Evolutionary conservation across 257 asterid species (phyloP).

Genomic region (Nicotiana undulata): DNA sequence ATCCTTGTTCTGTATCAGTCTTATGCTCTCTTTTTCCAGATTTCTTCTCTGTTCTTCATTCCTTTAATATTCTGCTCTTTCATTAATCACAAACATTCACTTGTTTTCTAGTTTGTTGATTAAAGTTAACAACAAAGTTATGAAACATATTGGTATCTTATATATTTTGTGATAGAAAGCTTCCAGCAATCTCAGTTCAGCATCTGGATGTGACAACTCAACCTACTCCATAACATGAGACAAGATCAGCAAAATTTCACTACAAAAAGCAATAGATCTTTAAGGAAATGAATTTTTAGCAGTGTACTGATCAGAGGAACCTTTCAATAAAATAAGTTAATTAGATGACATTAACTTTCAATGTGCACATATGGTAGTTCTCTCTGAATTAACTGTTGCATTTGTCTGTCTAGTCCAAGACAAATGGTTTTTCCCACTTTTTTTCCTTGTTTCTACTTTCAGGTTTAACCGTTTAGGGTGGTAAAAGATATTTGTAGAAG

Average conservation of each 20-base stretch:
- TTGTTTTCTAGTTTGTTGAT: too few species aligned
- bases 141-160: conserved; percentile 33
- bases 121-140: too few species aligned
- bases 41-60: too few species aligned
- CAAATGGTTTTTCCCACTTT: too few species aligned
- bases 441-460: background rate
- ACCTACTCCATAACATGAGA: conserved; percentile 36
- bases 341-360: background rate
- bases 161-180: conserved; percentile 70
- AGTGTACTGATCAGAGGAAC: background rate
- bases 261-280: background rate
- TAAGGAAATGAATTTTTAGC: background rate
- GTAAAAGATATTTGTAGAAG: background rate
- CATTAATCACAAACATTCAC: too few species aligned
- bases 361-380: background rate
- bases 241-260: background rate
- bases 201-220: conserved; percentile 66
- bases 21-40: too few species aligned
- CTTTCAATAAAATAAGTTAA: background rate
- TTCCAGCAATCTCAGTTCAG: conserved; percentile 71
- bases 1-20: too few species aligned
- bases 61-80: too few species aligned
- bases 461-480: background rate
- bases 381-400: background rate
- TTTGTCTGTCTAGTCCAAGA: too few species aligned